Evolutionary conservation across 139 green algal genomes (phyloP).

Genomic region (Chlamydomonas applanata): DNA sequence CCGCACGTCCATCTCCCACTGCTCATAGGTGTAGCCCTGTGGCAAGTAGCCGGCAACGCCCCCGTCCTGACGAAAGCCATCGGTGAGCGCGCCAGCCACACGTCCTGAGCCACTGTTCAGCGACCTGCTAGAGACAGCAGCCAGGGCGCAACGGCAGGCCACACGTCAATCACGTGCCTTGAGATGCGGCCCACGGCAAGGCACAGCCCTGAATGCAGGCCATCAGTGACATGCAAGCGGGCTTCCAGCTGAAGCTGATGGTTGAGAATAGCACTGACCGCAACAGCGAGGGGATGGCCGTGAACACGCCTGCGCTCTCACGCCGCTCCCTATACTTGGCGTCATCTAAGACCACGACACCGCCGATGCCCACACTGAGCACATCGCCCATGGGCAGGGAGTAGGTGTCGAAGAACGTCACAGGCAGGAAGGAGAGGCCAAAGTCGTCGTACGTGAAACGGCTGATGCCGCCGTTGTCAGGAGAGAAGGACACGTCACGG

Average conservation of each 20-base stretch:
- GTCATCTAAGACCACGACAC: slow-evolving; percentile 33
- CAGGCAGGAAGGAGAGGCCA: slow-evolving; percentile 64
- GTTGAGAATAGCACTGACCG: background rate
- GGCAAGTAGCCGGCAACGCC: slow-evolving; percentile 14
- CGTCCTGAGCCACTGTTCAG: background rate
- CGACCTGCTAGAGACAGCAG: background rate
- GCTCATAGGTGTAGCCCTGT: slow-evolving; percentile 36
- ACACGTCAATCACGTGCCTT: too few relatives aligned
- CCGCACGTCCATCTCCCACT: slow-evolving; percentile 50
- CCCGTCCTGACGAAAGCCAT: slow-evolving; percentile 1
- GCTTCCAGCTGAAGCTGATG: too few relatives aligned
- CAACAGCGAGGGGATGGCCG: slow-evolving; percentile 35
- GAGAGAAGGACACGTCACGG: slow-evolving; percentile 73
- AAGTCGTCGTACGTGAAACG: slow-evolving; percentile 72
- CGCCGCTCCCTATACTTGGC: slow-evolving; percentile 37
- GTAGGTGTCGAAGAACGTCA: slow-evolving; percentile 61
- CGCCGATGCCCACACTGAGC: slow-evolving; percentile 23
- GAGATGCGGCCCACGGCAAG: too few relatives aligned
- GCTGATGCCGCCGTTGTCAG: slow-evolving; percentile 63
- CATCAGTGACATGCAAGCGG: too few relatives aligned
- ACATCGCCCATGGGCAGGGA: slow-evolving; percentile 35
- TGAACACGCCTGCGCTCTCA: slow-evolving; percentile 46
- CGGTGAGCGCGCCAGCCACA: slow-evolving; percentile 10
- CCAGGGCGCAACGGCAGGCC: too few relatives aligned
- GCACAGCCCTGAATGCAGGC: too few relatives aligned